Percentiles rank a stretch among this genome's conserved stretches.
Conservation (phyloP, 371 early-diverging fungal genomes). For the Zopfochytrium polystomum region DNA sequence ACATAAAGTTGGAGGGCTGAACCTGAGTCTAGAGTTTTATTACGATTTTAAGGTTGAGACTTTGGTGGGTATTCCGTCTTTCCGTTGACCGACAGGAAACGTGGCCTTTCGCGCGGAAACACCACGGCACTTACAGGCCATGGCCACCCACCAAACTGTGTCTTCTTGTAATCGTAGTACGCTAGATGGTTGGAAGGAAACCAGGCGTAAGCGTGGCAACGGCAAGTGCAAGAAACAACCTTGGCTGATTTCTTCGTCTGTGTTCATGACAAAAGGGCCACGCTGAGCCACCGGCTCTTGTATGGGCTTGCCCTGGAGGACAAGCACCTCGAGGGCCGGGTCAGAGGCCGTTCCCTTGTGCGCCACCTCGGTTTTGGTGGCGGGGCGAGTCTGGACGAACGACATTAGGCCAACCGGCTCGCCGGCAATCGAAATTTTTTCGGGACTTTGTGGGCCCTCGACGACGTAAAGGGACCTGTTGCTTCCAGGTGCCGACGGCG, state of each 20-base stretch:
- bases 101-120: conserved; percentile 18
- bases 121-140: conserved; percentile 25
- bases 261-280: conserved; percentile 55
- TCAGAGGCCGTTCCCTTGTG: conserved; percentile 12
- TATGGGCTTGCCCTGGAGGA: conserved; percentile 36
- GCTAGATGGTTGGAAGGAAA: too few species aligned
- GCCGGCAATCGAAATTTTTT: conserved; percentile 3
- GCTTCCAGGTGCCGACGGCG: conserved; percentile 5
- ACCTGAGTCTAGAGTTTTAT: too few species aligned
- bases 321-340: conserved; percentile 13
- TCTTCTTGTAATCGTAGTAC: conserved; percentile 40
- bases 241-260: conserved; percentile 36
- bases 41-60: too few species aligned
- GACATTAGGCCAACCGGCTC: conserved; percentile 1
- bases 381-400: conserved; percentile 8
- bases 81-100: conserved; percentile 19
- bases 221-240: too few species aligned
- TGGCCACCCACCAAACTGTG: conserved; percentile 39
- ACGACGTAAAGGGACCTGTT: conserved; percentile 15
- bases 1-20: too few species aligned
- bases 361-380: neutral
- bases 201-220: too few species aligned
- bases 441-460: conserved; percentile 8
- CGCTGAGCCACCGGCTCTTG: conserved; percentile 40
- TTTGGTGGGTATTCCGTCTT: too few species aligned